Evolutionary conservation across 2,329 filamentous ascomycete genomes (phyloP), one percentile per base, ranked within the genome.

Genomic region (Cordyceps tenuipes): DNA sequence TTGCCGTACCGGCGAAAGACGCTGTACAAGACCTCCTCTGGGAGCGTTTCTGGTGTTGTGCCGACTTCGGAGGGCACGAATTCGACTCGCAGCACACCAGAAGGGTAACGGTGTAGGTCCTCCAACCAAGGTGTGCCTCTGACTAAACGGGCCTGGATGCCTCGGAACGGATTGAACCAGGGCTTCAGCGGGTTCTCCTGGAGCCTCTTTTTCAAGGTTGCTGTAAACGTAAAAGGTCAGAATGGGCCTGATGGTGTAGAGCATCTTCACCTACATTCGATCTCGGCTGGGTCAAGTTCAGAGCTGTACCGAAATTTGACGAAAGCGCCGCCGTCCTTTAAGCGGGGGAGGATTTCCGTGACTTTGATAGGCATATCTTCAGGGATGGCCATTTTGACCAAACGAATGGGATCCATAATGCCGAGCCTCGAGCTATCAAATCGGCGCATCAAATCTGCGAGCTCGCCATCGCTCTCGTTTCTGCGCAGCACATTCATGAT

Each of bases 271-370:
- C 36, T 66, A 76, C 75, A 69, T 68, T 81, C 78, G 52, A 81
- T 69, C 52, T 78, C 67, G 51, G 75, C 70, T 3, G 74, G 68
- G 4, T 73, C 70, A 10, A 75, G 66, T 12, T 70, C 72, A 1
- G 71, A 62, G 44, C 76, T 73, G 57, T 80, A 83, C 17, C 80
- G 81, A 69, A 95, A 91, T 71, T 95, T 97, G 71, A 97, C 86
- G 70, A 95, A 97, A 0, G 90, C 91, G 13, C 94, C 94, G 17
- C 94, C 94, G 69, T 99, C 94, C 67, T 95, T 92, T 31, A 95
- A 78, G 3, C 91, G 82, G 0, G 92, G 91, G 19, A 97, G 73
- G 17, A 97, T 87, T 68, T 96, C 88, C 3, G 86, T 89, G 51
- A 96, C 84, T 61, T 87, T 85, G 52, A 96, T 76, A 1, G 83